Percentiles rank a stretch among this genome's conserved stretches.
Conservation (phyloP, 2,329 filamentous ascomycete species). For the Thelonectria olida region DNA sequence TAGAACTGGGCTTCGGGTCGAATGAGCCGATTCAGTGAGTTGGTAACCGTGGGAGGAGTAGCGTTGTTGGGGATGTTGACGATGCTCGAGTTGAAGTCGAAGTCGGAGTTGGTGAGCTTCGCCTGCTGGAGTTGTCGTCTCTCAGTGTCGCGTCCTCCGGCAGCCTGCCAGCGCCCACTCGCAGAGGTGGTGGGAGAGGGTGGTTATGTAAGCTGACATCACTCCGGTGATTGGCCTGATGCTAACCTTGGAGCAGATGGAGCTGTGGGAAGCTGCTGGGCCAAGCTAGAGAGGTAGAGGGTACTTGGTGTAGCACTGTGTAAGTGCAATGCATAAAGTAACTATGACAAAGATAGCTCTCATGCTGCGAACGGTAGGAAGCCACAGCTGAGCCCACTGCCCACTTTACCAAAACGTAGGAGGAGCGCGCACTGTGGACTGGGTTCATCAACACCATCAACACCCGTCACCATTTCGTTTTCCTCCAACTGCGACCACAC, state of each 20-base stretch:
- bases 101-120: slow-evolving; percentile 23
- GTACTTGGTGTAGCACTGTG: neutral
- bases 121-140: slow-evolving; percentile 24
- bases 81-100: slow-evolving; percentile 23
- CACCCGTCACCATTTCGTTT: slow-evolving; percentile 25
- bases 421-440: slow-evolving; percentile 9
- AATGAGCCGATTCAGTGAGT: neutral
- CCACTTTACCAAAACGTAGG: slow-evolving; percentile 11
- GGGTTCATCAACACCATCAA: slow-evolving; percentile 5
- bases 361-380: neutral
- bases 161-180: slow-evolving; percentile 43
- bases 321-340: slow-evolving; percentile 6
- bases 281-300: neutral
- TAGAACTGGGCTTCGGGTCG: neutral
- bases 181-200: slow-evolving; percentile 3
- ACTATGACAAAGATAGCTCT: slow-evolving; percentile 9
- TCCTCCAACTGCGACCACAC: slow-evolving; percentile 19
- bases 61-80: slow-evolving; percentile 2
- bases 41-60: neutral
- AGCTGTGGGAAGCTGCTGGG: slow-evolving; percentile 27
- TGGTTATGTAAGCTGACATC: slow-evolving; percentile 43
- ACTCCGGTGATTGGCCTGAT: slow-evolving; percentile 42
- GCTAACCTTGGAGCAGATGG: neutral
- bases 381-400: neutral
- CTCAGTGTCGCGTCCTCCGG: slow-evolving; percentile 48